Evolutionary conservation across 1,284 basidiomycete genomes (phyloP).

Genomic region (Papiliotrema terrestris): DNA sequence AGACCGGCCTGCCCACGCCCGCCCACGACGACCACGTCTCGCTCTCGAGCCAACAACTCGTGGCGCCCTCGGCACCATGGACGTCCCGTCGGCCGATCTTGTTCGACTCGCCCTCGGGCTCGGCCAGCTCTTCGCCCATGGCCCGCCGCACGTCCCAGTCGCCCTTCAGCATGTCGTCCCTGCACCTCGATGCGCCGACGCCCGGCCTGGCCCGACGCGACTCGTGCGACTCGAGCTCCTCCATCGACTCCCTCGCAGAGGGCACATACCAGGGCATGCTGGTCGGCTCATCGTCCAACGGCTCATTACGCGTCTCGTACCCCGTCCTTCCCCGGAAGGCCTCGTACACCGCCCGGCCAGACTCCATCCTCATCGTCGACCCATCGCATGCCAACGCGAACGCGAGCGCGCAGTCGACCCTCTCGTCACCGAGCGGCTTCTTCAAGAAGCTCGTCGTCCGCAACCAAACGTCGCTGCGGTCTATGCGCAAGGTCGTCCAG

Average conservation of each 20-base stretch:
- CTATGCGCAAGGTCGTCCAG: conserved; percentile 7
- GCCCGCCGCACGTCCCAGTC: not conserved
- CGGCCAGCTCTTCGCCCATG: conserved; percentile 2
- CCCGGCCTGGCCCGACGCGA: conserved; percentile 31
- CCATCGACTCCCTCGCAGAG: conserved; percentile 11
- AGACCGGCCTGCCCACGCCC: conserved; percentile 8
- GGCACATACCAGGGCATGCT: conserved; percentile 12
- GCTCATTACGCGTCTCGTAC: conserved; percentile 5
- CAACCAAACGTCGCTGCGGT: conserved; percentile 6
- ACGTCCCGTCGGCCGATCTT: conserved; percentile 10
- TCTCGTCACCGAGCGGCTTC: conserved; percentile 5
- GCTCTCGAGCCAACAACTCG: not conserved
- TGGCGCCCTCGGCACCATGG: conserved; percentile 2
- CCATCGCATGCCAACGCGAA: not conserved
- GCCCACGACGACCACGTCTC: conserved; percentile 1
- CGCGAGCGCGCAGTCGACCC: not conserved
- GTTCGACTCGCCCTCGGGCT: not conserved
- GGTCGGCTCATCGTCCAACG: not conserved
- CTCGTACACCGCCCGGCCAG: conserved; percentile 26
- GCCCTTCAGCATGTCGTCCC: conserved; percentile 11
- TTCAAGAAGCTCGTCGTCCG: conserved; percentile 12
- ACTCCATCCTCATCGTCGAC: conserved; percentile 15
- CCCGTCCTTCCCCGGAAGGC: conserved; percentile 28
- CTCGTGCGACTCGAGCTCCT: conserved; percentile 22
- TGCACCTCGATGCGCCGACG: conserved; percentile 34